Conservation (phyloP, 169 alveolate genomes). For the Ichthyophthirius multifiliis region DNA sequence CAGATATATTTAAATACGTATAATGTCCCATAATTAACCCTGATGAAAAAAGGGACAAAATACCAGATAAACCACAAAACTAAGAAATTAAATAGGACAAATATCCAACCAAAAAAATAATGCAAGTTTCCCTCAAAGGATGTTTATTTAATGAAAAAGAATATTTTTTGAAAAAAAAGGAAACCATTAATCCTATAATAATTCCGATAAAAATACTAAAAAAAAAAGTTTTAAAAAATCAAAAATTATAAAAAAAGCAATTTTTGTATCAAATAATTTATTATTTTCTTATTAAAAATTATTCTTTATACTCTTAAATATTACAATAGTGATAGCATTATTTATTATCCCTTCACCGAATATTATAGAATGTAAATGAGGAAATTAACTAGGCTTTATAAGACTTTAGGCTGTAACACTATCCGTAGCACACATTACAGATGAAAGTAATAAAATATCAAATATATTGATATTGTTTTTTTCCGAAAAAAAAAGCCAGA, state of each 20-base stretch:
- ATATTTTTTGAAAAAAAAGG: slow-evolving; percentile 35
- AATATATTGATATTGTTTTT: not conserved
- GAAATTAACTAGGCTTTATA: slow-evolving; percentile 32
- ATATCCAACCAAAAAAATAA: slow-evolving; percentile 36
- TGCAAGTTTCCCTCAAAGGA: slow-evolving; percentile 40
- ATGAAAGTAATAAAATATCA: slow-evolving; percentile 25
- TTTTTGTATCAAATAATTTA: not conserved
- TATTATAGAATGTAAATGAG: slow-evolving; percentile 33
- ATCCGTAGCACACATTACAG: slow-evolving; percentile 49
- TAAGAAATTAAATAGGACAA: slow-evolving; percentile 41
- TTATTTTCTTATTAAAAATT: slow-evolving; percentile 24
- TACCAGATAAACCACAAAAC: slow-evolving; percentile 22
- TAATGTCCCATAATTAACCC: slow-evolving; percentile 60
- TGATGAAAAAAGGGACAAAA: slow-evolving; percentile 51
- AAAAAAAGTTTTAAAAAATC: slow-evolving; percentile 37
- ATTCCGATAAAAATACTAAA: slow-evolving; percentile 34
- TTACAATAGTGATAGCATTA: slow-evolving; percentile 45
- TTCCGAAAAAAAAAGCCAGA: not conserved
- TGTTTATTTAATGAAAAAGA: slow-evolving; percentile 9
- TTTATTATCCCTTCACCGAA: slow-evolving; percentile 51
- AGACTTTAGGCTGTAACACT: slow-evolving; percentile 42
- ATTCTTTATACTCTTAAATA: slow-evolving; percentile 36
- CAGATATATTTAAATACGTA: slow-evolving; percentile 51
- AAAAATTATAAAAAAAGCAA: slow-evolving; percentile 17
- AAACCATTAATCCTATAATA: slow-evolving; percentile 28